Evolutionary conservation across 768 basidiomycete genomes (phyloP).

Genomic region (Boletus barrowsii): DNA sequence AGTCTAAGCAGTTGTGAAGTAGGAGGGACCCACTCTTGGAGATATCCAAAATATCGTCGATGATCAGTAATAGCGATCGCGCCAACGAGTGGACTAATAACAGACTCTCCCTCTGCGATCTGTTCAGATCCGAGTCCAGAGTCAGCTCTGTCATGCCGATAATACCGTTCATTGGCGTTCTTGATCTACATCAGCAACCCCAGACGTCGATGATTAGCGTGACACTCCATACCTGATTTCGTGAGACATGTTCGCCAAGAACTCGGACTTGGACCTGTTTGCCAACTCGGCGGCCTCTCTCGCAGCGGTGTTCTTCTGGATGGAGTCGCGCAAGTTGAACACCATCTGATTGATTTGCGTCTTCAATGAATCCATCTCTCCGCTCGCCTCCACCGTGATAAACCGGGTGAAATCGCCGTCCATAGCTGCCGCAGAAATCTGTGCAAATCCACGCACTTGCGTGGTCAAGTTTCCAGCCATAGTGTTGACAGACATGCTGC

Average conservation of each 20-base stretch:
- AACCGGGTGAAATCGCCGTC: slow-evolving; percentile 98
- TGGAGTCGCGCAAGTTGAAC: slow-evolving; percentile 91
- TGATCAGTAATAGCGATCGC: slow-evolving; percentile 88
- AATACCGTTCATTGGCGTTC: slow-evolving; percentile 99
- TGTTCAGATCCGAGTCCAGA: slow-evolving; percentile 90
- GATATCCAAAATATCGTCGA: slow-evolving; percentile 99
- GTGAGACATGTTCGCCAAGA: slow-evolving; percentile 98
- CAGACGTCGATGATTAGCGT: not conserved
- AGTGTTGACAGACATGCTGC: slow-evolving; percentile 90
- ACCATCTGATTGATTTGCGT: slow-evolving; percentile 99
- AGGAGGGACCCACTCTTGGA: slow-evolving; percentile 83
- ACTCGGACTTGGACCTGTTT: slow-evolving; percentile 96
- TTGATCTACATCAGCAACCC: slow-evolving; percentile 30
- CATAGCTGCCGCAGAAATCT: slow-evolving; percentile 97
- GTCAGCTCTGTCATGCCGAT: slow-evolving; percentile 99
- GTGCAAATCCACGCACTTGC: slow-evolving; percentile 97
- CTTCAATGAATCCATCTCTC: slow-evolving; percentile 99
- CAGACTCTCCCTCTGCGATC: slow-evolving; percentile 93
- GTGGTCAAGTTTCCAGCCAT: slow-evolving; percentile 98
- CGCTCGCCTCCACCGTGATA: slow-evolving; percentile 97
- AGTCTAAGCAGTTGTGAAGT: not conserved
- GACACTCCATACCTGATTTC: slow-evolving; percentile 77
- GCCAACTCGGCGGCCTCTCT: slow-evolving; percentile 96
- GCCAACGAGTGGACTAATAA: slow-evolving; percentile 94
- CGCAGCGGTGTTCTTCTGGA: slow-evolving; percentile 98